These are phyloP conservation scores for Podospora bellae-mahoneyi DNA, from an alignment of 495 filamentous ascomycete genomes.

Conservation along the genomic window DNA sequence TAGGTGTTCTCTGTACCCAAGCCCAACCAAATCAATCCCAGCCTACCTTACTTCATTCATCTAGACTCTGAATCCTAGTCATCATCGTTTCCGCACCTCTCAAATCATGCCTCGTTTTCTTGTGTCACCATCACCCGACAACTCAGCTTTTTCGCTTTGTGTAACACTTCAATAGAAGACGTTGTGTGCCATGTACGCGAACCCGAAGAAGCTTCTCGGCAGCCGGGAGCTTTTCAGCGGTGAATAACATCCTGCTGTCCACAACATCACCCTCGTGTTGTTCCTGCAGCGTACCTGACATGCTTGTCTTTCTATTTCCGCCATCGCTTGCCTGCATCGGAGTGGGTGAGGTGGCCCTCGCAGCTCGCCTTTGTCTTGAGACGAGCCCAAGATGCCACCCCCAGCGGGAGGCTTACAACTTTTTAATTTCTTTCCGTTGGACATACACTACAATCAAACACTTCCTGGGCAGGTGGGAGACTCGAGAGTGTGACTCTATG, in stretches of 20 bases:
- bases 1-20: neutral
- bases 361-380: neutral
- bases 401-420: constrained; percentile 7
- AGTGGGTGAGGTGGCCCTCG: neutral
- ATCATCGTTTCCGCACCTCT: constrained; percentile 10
- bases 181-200: constrained; percentile 21
- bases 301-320: neutral
- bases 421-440: constrained; percentile 2
- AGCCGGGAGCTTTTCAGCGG: constrained; percentile 7
- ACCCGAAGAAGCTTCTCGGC: constrained; percentile 18
- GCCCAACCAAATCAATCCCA: too few species aligned
- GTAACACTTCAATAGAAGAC: neutral
- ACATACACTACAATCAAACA: neutral
- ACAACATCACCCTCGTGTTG: constrained; percentile 18
- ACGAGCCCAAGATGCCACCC: constrained; percentile 15
- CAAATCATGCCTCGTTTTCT: constrained; percentile 2
- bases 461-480: neutral
- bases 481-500: constrained; percentile 18
- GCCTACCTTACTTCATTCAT: neutral
- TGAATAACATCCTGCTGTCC: constrained; percentile 13
- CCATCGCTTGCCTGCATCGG: neutral
- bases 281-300: constrained; percentile 23
- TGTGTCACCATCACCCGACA: constrained; percentile 7
- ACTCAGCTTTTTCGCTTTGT: constrained; percentile 1
- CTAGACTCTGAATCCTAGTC: constrained; percentile 1